phyloP scores from a whole-genome alignment of 2,329 filamentous ascomycete genomes.

The Xylaria sp. region DNA sequence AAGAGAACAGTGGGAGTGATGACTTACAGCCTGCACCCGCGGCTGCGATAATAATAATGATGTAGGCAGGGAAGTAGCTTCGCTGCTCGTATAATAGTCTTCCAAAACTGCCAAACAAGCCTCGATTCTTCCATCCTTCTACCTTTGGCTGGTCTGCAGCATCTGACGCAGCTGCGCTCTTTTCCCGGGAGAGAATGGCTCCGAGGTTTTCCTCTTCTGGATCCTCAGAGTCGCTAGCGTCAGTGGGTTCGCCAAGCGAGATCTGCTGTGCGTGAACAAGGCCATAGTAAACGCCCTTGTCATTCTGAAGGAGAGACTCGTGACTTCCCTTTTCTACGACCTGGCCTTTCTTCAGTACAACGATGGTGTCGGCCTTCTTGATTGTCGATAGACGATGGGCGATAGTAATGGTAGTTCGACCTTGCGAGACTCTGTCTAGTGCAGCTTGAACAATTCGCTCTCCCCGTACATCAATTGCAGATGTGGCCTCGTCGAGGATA shows the following conservation, averaged over 20 bases:
- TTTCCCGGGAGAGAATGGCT: constrained; percentile 50
- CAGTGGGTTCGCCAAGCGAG: constrained; percentile 55
- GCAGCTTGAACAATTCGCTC: constrained; percentile 69
- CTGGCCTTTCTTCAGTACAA: constrained; percentile 74
- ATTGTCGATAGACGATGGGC: constrained; percentile 78
- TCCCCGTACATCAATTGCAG: constrained; percentile 62
- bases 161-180: constrained; percentile 51
- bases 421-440: constrained; percentile 64
- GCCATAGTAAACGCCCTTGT: constrained; percentile 68
- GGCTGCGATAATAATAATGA: constrained; percentile 54
- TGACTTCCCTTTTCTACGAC: constrained; percentile 79
- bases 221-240: constrained; percentile 43
- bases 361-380: constrained; percentile 77
- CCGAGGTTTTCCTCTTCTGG: constrained; percentile 49
- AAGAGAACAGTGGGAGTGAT: not conserved
- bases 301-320: constrained; percentile 66
- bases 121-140: constrained; percentile 44
- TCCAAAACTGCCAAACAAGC: constrained; percentile 59
- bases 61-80: constrained; percentile 56
- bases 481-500: constrained; percentile 79
- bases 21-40: constrained; percentile 45
- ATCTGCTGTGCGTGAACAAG: constrained; percentile 70
- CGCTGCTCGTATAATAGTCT: constrained; percentile 62
- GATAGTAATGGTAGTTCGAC: constrained; percentile 74
- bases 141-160: constrained; percentile 28